phyloP scores from a whole-genome alignment of 495 filamentous ascomycete species.

The Darksidea phi region DNA sequence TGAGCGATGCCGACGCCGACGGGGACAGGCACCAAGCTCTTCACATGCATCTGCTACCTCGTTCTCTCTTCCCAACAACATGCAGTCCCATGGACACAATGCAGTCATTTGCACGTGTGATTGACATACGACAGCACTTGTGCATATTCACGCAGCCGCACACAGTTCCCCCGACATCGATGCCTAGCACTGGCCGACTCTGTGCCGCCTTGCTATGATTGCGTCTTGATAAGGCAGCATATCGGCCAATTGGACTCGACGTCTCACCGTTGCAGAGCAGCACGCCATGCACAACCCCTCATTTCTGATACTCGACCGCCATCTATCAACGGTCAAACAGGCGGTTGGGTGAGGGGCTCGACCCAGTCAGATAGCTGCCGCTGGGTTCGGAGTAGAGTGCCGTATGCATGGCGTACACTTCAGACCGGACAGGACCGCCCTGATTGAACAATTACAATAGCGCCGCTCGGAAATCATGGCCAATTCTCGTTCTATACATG shows the following conservation, averaged over 20 bases:
- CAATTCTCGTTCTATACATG: too few relatives aligned
- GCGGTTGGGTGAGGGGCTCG: neutral
- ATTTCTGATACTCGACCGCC: conserved; percentile 3
- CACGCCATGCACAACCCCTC: conserved; percentile 16
- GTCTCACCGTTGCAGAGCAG: neutral
- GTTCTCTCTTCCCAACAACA: neutral
- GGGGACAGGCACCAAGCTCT: neutral
- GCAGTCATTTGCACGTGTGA: neutral
- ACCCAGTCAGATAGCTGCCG: neutral
- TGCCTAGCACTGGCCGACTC: neutral
- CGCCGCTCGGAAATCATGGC: too few relatives aligned
- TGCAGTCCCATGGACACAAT: neutral
- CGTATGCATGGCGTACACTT: neutral
- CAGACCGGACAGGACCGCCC: neutral
- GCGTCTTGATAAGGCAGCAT: conserved; percentile 7
- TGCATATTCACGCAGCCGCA: neutral
- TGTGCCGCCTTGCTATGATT: neutral
- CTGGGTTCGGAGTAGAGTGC: neutral
- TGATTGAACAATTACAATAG: too few relatives aligned
- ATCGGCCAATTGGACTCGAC: conserved; percentile 8
- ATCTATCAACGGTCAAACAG: neutral
- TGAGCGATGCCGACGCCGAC: neutral
- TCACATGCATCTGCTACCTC: neutral
- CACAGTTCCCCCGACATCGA: neutral
- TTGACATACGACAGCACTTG: neutral